Percentiles rank a stretch among this genome's conserved stretches.
Evolutionary conservation across 208 protist genomes (phyloP).

Genomic region (Crithidia thermophila): DNA sequence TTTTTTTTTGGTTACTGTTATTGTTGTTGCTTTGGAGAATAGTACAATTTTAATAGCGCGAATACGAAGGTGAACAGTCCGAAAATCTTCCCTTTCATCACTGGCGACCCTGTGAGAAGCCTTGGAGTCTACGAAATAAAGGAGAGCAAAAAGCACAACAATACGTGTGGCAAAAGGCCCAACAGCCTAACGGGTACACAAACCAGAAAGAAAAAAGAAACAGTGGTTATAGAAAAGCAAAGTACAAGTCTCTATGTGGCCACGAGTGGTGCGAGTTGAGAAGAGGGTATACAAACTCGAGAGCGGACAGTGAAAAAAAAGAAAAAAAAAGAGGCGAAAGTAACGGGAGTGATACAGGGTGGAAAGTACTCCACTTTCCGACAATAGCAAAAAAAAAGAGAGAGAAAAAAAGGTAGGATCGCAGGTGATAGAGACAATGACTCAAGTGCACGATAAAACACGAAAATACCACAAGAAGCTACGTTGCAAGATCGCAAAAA

Average conservation of each 20-base stretch:
- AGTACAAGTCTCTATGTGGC: conserved; percentile 7
- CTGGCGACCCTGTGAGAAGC: too few species aligned
- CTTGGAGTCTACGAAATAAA: too few species aligned
- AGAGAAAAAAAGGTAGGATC: background rate
- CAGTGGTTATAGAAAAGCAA: background rate
- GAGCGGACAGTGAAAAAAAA: background rate
- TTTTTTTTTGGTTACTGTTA: conserved; percentile 1
- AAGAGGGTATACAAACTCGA: background rate
- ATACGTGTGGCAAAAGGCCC: background rate
- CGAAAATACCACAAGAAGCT: background rate
- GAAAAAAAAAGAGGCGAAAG: conserved; percentile 9
- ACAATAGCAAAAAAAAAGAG: background rate
- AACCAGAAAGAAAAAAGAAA: background rate
- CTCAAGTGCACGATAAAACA: background rate
- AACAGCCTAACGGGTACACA: too few species aligned
- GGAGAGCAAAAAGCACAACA: conserved; percentile 5
- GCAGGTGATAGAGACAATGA: background rate
- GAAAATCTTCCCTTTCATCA: too few species aligned
- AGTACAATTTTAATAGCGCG: too few species aligned
- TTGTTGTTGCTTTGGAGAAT: background rate
- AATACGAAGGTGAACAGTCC: too few species aligned
- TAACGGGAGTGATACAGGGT: background rate
- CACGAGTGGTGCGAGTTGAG: background rate
- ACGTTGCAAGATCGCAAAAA: background rate
- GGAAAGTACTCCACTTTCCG: background rate